Conservation (phyloP, 2,329 filamentous ascomycete species). For the Trichoderma aggressivum region DNA sequence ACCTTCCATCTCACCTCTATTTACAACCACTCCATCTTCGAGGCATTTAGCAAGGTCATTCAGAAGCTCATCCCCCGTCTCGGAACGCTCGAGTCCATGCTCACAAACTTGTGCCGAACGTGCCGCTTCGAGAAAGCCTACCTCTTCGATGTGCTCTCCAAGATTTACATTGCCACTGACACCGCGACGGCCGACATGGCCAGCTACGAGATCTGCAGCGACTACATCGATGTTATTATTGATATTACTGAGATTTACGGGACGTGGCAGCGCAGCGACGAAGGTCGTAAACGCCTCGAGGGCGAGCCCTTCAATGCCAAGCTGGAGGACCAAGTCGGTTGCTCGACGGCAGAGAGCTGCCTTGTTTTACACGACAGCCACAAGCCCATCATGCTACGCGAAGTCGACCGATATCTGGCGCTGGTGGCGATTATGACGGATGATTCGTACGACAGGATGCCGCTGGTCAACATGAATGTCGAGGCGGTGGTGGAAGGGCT, state of each 20-base stretch:
- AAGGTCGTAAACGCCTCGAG: constrained; percentile 55
- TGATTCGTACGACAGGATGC: constrained; percentile 78
- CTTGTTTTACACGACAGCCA: constrained; percentile 63
- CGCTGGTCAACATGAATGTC: constrained; percentile 82
- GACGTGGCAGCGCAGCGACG: constrained; percentile 59
- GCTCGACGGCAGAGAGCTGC: constrained; percentile 63
- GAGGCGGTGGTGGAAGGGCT: constrained; percentile 76
- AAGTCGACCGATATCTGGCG: constrained; percentile 72
- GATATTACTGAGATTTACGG: constrained; percentile 96
- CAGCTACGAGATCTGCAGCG: constrained; percentile 96
- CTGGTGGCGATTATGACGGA: constrained; percentile 86
- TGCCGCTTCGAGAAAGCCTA: constrained; percentile 98
- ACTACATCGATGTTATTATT: constrained; percentile 98
- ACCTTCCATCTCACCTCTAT: constrained; percentile 96
- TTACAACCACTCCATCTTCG: constrained; percentile 97
- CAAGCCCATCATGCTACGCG: constrained; percentile 63
- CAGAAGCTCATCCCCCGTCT: constrained; percentile 95
- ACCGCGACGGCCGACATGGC: constrained; percentile 90
- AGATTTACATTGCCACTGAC: constrained; percentile 98
- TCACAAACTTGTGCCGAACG: constrained; percentile 89
- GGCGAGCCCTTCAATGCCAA: constrained; percentile 58
- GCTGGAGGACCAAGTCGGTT: constrained; percentile 64
- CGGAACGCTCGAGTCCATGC: constrained; percentile 85
- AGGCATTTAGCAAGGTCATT: constrained; percentile 97
- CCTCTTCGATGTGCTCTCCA: constrained; percentile 94